Evolutionary conservation across 2,329 filamentous ascomycete species (phyloP).

Genomic region (Plenodomus biglobosus): DNA sequence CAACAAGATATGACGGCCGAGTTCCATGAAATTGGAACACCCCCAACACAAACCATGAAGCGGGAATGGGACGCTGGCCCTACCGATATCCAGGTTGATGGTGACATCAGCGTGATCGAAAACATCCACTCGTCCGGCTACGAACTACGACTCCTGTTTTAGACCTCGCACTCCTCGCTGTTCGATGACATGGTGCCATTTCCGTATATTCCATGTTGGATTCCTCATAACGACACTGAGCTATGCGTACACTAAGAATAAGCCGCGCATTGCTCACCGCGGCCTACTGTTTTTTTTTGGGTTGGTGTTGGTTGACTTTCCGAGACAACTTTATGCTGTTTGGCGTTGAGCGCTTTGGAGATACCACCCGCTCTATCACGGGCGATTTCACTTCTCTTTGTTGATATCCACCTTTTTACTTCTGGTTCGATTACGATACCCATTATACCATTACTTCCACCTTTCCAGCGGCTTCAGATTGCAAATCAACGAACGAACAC

Average conservation of each 20-base stretch:
- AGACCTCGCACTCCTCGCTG: conserved; percentile 8
- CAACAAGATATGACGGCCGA: conserved; percentile 84
- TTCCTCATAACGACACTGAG: conserved; percentile 37
- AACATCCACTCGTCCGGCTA: conserved; percentile 51
- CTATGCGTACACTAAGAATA: conserved; percentile 29
- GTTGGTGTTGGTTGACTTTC: conserved; percentile 9
- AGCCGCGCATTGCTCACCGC: conserved; percentile 8
- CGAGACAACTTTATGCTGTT: conserved; percentile 10
- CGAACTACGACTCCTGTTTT: conserved; percentile 54
- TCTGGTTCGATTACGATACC: conserved; percentile 42
- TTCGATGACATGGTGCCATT: conserved; percentile 5
- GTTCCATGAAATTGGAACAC: conserved; percentile 63
- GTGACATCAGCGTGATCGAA: conserved; percentile 48
- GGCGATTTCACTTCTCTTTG: conserved; percentile 25
- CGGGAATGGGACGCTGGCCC: conserved; percentile 57
- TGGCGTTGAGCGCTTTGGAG: conserved; percentile 30
- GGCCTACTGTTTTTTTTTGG: conserved; percentile 19
- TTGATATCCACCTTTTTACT: conserved; percentile 21
- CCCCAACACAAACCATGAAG: conserved; percentile 49
- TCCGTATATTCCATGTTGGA: conserved; percentile 20
- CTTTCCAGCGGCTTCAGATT: conserved; percentile 28
- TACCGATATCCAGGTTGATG: conserved; percentile 53
- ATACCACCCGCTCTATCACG: conserved; percentile 31
- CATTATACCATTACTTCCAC: conserved; percentile 37
- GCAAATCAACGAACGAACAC: conserved; percentile 25